Evolutionary conservation across 208 protist genomes (phyloP), one percentile per base, ranked within the genome.

Genomic region (Zelonia costaricensis): DNA sequence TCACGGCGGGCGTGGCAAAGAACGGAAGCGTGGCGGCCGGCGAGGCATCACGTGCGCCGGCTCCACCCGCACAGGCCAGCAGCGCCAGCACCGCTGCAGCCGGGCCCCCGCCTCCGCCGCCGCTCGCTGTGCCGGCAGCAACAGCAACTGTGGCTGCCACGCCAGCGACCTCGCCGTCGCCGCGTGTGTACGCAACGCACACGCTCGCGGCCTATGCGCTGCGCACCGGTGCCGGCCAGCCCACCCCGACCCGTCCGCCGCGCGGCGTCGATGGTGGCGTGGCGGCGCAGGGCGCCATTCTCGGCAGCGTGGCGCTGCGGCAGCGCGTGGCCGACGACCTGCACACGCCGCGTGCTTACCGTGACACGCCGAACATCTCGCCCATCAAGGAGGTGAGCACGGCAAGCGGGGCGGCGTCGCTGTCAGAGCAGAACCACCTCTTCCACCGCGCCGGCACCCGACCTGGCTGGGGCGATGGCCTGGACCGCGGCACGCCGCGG

Each of bases 301-400:
- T 66, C 18, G 66, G 66, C 22, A 23, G 61, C 36, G 43, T 40
- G 9, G 53, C 43, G 9, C 13, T 63, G 30, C 54, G 52, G 0
- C 30, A 52, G 7, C 60, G 54, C 38, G 20, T 58, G 23, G 42
- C 51, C 4, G 10, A 48, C 6, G 49, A 61, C 5, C 18, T 20
- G 13, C 23, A 38, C 47, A 60, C 56, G 7, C 56, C 58, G 42
- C 55, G 55, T 3, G 23, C 57, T 22, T 33, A 30, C 35, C 62
- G 58, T 2, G 56, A 65, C 25, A 77, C 70, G 22, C 70, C 70
- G 15, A 77, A 77, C 63, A 63, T 77, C 3, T 77, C 70, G 2
- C 70, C 70, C n/a, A 76, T 76, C 30, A 76, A 65, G 36, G 69
- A 70, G 8, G 16, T 45, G 23, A 69, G 55, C 31, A 58, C 46